These are phyloP conservation scores for Alternaria panax DNA, from an alignment of 2,329 filamentous ascomycete genomes.

Conservation along the genomic window DNA sequence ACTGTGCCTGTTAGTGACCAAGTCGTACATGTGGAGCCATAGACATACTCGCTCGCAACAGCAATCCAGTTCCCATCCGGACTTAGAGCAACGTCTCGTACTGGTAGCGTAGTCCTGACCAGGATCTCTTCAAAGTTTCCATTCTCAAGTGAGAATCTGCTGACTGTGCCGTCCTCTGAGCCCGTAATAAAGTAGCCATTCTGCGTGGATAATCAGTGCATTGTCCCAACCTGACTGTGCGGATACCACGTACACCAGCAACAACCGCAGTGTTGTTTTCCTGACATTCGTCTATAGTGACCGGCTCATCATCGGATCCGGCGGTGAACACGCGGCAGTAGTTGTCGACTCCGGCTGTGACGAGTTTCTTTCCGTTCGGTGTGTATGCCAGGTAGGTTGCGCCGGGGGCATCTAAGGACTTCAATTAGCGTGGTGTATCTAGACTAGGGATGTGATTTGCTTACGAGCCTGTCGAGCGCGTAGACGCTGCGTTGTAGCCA, in stretches of 20 bases:
- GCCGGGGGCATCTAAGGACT: slow-evolving; percentile 74
- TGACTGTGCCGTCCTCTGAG: slow-evolving; percentile 95
- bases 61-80: slow-evolving; percentile 86
- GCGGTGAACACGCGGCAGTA: slow-evolving; percentile 92
- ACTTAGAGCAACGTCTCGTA: slow-evolving; percentile 85
- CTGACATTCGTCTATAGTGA: slow-evolving; percentile 87
- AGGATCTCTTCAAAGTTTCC: slow-evolving; percentile 82
- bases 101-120: slow-evolving; percentile 81
- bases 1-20: slow-evolving; percentile 50
- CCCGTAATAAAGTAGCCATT: slow-evolving; percentile 87
- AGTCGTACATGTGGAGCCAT: not conserved
- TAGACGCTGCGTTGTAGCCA: slow-evolving; percentile 28
- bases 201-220: slow-evolving; percentile 49
- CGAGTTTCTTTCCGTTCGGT: slow-evolving; percentile 81
- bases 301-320: slow-evolving; percentile 89
- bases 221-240: not conserved
- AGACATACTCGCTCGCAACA: slow-evolving; percentile 84
- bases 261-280: slow-evolving; percentile 85
- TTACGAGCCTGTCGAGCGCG: slow-evolving; percentile 46
- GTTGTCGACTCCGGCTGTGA: slow-evolving; percentile 93
- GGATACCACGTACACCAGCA: slow-evolving; percentile 62
- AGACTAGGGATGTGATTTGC: not conserved
- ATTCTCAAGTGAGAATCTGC: slow-evolving; percentile 81
- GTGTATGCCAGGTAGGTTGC: slow-evolving; percentile 89
- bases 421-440: slow-evolving; percentile 12